phyloP scores from a whole-genome alignment of 2,329 filamentous ascomycete species.

The Cordyceps fumosorosea region DNA sequence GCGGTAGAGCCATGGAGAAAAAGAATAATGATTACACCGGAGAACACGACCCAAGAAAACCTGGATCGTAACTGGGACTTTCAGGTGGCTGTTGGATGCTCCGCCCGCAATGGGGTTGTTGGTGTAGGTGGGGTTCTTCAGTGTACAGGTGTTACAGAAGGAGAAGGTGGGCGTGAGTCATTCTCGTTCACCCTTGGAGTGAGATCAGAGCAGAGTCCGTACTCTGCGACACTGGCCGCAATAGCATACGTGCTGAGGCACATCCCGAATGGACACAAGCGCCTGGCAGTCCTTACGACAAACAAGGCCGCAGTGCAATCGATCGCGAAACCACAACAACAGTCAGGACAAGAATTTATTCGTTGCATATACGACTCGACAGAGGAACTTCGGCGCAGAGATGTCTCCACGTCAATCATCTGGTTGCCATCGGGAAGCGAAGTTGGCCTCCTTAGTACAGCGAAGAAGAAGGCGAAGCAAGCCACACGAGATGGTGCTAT shows the following conservation, averaged over 20 bases:
- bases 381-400: not conserved
- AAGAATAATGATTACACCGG: not conserved
- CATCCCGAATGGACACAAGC: conserved; percentile 10
- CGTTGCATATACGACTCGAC: conserved; percentile 17
- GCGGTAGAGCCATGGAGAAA: conserved; percentile 11
- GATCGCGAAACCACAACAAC: conserved; percentile 15
- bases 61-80: too few species aligned
- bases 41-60: too few species aligned
- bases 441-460: conserved; percentile 26
- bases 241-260: conserved; percentile 6
- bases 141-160: not conserved
- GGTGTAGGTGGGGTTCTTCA: too few species aligned
- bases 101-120: too few species aligned
- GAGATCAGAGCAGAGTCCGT: not conserved
- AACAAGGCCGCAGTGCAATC: conserved; percentile 16
- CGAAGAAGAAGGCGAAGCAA: conserved; percentile 13
- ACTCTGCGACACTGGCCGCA: not conserved
- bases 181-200: not conserved
- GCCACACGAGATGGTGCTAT: conserved; percentile 11
- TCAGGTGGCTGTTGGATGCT: too few species aligned
- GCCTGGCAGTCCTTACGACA: conserved; percentile 14
- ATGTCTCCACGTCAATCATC: not conserved
- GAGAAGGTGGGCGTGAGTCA: not conserved
- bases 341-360: conserved; percentile 18
- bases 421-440: conserved; percentile 20